These are phyloP conservation scores for Grosmannia clavigera DNA, from an alignment of 2,329 filamentous ascomycete genomes.

Conservation along the genomic window DNA sequence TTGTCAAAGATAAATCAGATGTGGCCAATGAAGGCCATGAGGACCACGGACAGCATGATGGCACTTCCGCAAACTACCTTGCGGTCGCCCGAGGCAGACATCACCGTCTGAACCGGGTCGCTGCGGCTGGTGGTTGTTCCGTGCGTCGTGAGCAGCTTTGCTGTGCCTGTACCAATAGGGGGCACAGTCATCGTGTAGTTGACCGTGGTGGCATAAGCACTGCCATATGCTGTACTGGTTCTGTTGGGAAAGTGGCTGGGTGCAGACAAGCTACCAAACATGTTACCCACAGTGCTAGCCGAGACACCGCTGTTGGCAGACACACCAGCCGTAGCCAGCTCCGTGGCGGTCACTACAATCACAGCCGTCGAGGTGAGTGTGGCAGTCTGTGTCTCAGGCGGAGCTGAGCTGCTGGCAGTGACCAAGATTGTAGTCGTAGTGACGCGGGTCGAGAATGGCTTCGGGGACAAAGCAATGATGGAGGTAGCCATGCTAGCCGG, in stretches of 20 bases:
- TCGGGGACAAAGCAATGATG: background rate
- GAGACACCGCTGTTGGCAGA: conserved; percentile 3
- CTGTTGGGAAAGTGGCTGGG: conserved; percentile 5
- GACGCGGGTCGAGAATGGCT: conserved; percentile 1
- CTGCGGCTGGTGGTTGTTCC: conserved; percentile 18
- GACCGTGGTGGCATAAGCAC: conserved; percentile 4
- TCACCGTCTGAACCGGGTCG: conserved; percentile 12
- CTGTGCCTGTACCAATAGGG: background rate
- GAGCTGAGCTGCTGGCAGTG: conserved; percentile 1
- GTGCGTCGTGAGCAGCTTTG: background rate
- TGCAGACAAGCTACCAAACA: background rate
- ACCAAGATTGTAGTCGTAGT: conserved; percentile 7
- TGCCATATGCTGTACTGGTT: background rate
- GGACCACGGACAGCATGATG: conserved; percentile 23
- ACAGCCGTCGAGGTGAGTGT: conserved; percentile 4
- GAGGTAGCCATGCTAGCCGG: background rate
- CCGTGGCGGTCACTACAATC: background rate
- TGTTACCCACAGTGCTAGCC: background rate
- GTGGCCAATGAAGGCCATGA: conserved; percentile 19
- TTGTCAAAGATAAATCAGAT: background rate
- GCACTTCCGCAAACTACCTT: conserved; percentile 12
- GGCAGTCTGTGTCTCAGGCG: background rate
- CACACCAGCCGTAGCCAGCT: background rate
- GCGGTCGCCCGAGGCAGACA: conserved; percentile 17
- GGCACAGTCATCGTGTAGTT: conserved; percentile 8